These are phyloP conservation scores for Citrus medica DNA, from an alignment of 345 rosid species.

Conservation along the genomic window DNA sequence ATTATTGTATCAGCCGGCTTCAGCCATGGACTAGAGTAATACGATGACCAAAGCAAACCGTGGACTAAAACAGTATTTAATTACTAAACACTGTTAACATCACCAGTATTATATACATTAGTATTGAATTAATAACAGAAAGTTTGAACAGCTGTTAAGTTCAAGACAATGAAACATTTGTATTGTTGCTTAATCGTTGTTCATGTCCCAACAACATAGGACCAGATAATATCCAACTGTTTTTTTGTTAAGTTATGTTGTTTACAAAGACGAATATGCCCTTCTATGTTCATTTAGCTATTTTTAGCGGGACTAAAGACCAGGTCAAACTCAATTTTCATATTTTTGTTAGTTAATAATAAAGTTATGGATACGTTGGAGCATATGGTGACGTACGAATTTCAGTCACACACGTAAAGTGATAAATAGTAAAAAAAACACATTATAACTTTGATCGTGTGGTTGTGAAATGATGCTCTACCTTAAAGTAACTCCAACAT, in stretches of 20 bases:
- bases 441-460: no score
- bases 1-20: slow-evolving; percentile 27
- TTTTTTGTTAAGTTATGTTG: no score
- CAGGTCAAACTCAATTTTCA: no score
- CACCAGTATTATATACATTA: not conserved
- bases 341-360: no score
- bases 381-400: no score
- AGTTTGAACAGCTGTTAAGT: not conserved
- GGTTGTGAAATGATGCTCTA: fast-evolving
- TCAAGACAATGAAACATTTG: not conserved
- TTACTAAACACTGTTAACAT: no score
- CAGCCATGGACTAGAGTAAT: slow-evolving; percentile 1
- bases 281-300: not conserved
- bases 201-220: not conserved
- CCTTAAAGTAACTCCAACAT: fast-evolving
- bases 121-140: not conserved
- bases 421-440: no score
- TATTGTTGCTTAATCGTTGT: not conserved
- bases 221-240: not conserved
- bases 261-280: not conserved
- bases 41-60: slow-evolving; percentile 17
- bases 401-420: fast-evolving
- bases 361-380: no score
- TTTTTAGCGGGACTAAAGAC: not conserved
- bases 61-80: slow-evolving; percentile 2